Base-by-base conservation (phyloP, 2,329 filamentous ascomycete genomes). In the Sodiomyces alkalinus region DNA sequence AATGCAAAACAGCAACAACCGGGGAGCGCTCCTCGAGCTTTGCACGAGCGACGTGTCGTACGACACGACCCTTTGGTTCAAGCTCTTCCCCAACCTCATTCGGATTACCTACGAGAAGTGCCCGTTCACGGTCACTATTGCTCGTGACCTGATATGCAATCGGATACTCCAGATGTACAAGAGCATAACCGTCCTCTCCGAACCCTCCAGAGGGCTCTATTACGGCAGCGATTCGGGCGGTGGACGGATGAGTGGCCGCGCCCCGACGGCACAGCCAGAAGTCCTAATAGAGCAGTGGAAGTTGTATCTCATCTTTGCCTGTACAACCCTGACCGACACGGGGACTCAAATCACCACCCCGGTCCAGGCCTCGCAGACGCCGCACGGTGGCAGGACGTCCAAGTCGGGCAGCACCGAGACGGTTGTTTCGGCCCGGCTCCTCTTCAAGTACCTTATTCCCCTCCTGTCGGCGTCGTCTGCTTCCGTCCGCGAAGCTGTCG, bases 211-310 rank as follows among this genome's bases (percentile, higher is more conserved):
- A 33, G 74, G 74, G 11, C 56, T 70, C 10, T 67, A 74, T 41
- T 70, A 79, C 37, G 73, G 73, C 30, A 58, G 67, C 12, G 69
- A 75, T 27, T 57, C 65, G 6, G 60, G 62, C 17, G 74, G 64
- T 44, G 62, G 58, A 17, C 58, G 66, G 14, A 48, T 58, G 14
- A 51, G 56, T 2, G 55, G 51, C 39, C 62, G 72, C 45, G 68
- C 66, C 33, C 74, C 68, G 33, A 77, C 73, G 3, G 76, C 78
- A 1, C 79, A 85, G 12, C 80, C 86, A 0, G 85, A 92, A 42
- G 74, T 92, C 14, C 64, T 94, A 32, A 74, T 98, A 33, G 92
- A 96, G 51, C 90, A 98, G 48, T 98, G 87, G 87, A 96, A 94
- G 52, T 61, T 96, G 3, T 96, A 96, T 49, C 64, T 98, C 16